phyloP scores from a whole-genome alignment of 768 basidiomycete species.

The Pleurotus pulmonarius region DNA sequence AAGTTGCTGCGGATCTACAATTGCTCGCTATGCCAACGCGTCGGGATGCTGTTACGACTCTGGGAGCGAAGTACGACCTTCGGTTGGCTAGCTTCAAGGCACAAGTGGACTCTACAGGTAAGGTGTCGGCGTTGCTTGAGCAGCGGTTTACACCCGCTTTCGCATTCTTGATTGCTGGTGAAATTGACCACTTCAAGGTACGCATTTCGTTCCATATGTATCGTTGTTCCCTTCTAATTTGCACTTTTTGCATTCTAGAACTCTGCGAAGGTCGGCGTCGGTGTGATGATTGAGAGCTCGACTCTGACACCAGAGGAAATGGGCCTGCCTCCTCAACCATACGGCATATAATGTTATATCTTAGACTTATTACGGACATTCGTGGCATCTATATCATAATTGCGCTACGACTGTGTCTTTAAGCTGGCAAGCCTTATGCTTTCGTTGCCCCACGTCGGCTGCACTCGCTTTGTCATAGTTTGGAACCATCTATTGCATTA shows the following conservation, averaged over 20 bases:
- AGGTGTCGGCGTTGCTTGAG: constrained; percentile 92
- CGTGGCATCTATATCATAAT: constrained; percentile 8
- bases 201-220: constrained; percentile 13
- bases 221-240: neutral
- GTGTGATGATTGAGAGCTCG: constrained; percentile 95
- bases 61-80: constrained; percentile 96
- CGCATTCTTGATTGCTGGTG: constrained; percentile 90
- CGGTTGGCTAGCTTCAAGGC: constrained; percentile 92
- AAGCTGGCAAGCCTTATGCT: neutral
- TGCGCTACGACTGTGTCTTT: neutral
- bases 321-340: constrained; percentile 56
- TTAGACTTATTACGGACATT: constrained; percentile 17
- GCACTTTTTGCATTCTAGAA: constrained; percentile 48
- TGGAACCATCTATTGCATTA: neutral
- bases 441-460: neutral
- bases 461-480: constrained; percentile 4
- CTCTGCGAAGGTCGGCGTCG: constrained; percentile 90
- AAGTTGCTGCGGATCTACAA: constrained; percentile 93
- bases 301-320: constrained; percentile 82
- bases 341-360: constrained; percentile 22
- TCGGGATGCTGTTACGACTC: constrained; percentile 87
- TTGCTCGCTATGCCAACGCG: constrained; percentile 74
- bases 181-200: constrained; percentile 99
- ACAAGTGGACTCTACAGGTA: constrained; percentile 91
- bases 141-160: constrained; percentile 96